Base-by-base conservation (phyloP, 768 basidiomycete species). In the Tricholomella constricta region DNA sequence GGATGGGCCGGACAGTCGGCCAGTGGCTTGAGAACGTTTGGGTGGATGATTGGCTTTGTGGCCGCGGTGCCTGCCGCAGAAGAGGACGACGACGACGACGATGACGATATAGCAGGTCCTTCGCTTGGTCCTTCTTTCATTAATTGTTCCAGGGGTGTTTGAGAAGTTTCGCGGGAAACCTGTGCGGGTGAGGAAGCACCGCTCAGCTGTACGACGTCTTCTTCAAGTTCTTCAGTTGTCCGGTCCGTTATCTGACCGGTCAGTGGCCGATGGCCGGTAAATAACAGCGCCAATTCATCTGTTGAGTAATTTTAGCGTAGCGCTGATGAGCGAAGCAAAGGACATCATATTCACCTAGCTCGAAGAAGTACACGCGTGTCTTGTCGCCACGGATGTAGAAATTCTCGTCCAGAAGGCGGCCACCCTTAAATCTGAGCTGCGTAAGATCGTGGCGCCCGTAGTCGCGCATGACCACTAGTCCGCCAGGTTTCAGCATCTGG, bases 361-460 rank as follows among this genome's bases (percentile, higher is more conserved):
- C 89, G 59, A 99, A 99, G 69, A 98, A 99, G 70, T 98, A 98
- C 0, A 99, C 97, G 34, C 97, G 79, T 0, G 97, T 98, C 63
- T 93, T 95, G 72, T 99, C 97, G 0, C 97, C 97, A 32, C 97
- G 83, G 46, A 97, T 89, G 64, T 99, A 99, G 59, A 99, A 87
- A 66, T 97, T 95, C 42, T 95, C 93, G 37, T 93, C 90, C 10
- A 98, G 81, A 50, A 98, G 79, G 10, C 97, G 80, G 1, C 88
- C 85, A 6, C 79, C 79, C 69, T 93, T 97, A 78, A 99, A 97
- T 9, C 97, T 81, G 40, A 99, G 76, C 68, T 98, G 96, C 1
- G 97, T 91, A 40, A 99, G 82, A 65, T 99, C 96, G 64, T 98
- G 80, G 22, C 96, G 83, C 2, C 96, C 97, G 63, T 98, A 99